Evolutionary conservation across 129 eudicot genomes (phyloP).

Genomic region (Solidago caesia): DNA sequence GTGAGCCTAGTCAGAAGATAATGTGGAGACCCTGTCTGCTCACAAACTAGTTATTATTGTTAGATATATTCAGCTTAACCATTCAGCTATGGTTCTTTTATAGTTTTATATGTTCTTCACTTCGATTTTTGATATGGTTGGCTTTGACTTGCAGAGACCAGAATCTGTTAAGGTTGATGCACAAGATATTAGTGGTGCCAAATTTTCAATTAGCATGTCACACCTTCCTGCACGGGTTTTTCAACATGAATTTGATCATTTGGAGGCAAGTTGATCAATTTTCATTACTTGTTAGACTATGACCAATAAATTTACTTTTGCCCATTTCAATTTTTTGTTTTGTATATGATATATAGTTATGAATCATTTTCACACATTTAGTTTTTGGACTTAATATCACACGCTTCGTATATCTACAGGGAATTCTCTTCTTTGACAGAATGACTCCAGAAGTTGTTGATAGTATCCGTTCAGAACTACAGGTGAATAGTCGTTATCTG

Average conservation of each 20-base stretch:
- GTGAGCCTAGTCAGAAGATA: slow-evolving; percentile 6
- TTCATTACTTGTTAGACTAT: slow-evolving; percentile 3
- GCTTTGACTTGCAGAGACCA: slow-evolving; percentile 69
- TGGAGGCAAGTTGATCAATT: slow-evolving; percentile 56
- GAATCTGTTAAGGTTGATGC: slow-evolving; percentile 90
- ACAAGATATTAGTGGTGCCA: slow-evolving; percentile 69
- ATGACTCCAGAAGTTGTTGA: slow-evolving; percentile 85
- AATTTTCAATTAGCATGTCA: slow-evolving; percentile 58
- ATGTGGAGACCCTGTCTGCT: neutral
- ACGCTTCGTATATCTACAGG: slow-evolving; percentile 45
- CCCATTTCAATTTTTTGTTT: neutral
- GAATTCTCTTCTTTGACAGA: slow-evolving; percentile 82
- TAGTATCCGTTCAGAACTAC: slow-evolving; percentile 58
- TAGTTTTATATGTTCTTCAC: neutral
- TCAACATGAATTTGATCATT: slow-evolving; percentile 96
- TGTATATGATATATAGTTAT: neutral
- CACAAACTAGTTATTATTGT: neutral
- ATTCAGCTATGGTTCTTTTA: slow-evolving; percentile 1
- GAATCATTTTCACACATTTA: slow-evolving; percentile 6
- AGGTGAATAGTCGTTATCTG: slow-evolving; percentile 42
- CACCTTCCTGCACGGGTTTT: slow-evolving; percentile 89
- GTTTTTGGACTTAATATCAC: slow-evolving; percentile 6
- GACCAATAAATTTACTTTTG: neutral
- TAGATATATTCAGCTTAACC: neutral
- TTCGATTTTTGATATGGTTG: neutral